phyloP scores from a whole-genome alignment of 495 filamentous ascomycete species.

The Arthonia radiata region DNA sequence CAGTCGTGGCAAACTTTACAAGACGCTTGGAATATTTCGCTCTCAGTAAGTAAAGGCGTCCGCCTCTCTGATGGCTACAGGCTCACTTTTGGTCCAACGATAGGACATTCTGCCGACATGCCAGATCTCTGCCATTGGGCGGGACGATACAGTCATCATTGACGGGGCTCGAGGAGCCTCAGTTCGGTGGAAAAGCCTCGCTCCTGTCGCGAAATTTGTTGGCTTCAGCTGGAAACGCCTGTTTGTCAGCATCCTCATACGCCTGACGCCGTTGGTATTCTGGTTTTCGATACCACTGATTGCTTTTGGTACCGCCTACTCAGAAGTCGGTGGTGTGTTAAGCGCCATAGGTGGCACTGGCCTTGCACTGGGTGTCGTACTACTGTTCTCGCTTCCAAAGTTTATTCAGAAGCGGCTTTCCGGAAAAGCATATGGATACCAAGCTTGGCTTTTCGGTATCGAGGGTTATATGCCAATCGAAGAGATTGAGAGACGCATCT shows the following conservation, averaged over 20 bases:
- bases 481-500: constrained; percentile 9
- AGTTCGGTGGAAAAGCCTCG: constrained; percentile 16
- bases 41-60: too few relatives aligned
- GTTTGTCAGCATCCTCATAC: constrained; percentile 3
- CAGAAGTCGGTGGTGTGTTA: too few relatives aligned
- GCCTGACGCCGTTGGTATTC: background rate
- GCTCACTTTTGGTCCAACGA: too few relatives aligned
- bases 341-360: too few relatives aligned
- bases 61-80: too few relatives aligned
- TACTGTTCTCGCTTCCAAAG: constrained; percentile 4
- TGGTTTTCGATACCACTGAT: constrained; percentile 1
- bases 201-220: constrained; percentile 4
- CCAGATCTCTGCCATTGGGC: constrained; percentile 17
- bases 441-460: constrained; percentile 10
- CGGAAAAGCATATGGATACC: constrained; percentile 5
- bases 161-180: constrained; percentile 13
- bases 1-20: constrained; percentile 11
- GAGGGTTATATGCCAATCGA: constrained; percentile 9
- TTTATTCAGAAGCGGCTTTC: too few relatives aligned
- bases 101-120: constrained; percentile 21
- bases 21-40: constrained; percentile 13
- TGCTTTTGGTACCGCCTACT: background rate
- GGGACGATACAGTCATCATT: constrained; percentile 16
- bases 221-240: constrained; percentile 6
- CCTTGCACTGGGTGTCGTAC: background rate